Conservation (phyloP, 164 flowering plant species). For the Nymphaea colorata region DNA sequence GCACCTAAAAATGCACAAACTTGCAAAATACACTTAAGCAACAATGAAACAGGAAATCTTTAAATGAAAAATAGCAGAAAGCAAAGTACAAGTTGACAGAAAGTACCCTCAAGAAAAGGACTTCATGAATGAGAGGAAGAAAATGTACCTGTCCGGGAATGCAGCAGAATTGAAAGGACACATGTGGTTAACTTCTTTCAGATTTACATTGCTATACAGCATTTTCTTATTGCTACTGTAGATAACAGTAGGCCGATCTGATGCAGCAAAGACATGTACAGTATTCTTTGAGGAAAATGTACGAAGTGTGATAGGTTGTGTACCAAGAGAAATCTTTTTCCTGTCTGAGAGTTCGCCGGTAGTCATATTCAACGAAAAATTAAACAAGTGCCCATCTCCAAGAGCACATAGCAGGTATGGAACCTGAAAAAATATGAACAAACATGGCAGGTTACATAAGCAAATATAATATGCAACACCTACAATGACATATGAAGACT, state of each 20-base stretch:
- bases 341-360: constrained; percentile 76
- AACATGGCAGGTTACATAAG: background rate
- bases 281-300: constrained; percentile 91
- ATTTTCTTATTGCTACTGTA: constrained; percentile 95
- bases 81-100: too few relatives aligned
- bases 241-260: constrained; percentile 96
- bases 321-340: constrained; percentile 93
- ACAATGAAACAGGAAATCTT: too few relatives aligned
- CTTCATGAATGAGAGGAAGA: too few relatives aligned
- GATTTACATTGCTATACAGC: constrained; percentile 92
- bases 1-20: too few relatives aligned
- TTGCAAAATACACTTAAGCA: too few relatives aligned
- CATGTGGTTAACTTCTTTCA: constrained; percentile 97
- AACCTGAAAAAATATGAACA: constrained; percentile 36
- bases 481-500: background rate
- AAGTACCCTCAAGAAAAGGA: too few relatives aligned
- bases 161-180: constrained; percentile 98
- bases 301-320: constrained; percentile 87
- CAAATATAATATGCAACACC: background rate
- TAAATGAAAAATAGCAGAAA: too few relatives aligned
- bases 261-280: constrained; percentile 94
- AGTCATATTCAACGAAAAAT: constrained; percentile 53
- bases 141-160: constrained; percentile 83
- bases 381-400: constrained; percentile 93
- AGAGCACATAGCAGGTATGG: constrained; percentile 94